These are phyloP conservation scores for Theobroma cacao DNA, from an alignment of 345 rosid species.

Conservation along the genomic window DNA sequence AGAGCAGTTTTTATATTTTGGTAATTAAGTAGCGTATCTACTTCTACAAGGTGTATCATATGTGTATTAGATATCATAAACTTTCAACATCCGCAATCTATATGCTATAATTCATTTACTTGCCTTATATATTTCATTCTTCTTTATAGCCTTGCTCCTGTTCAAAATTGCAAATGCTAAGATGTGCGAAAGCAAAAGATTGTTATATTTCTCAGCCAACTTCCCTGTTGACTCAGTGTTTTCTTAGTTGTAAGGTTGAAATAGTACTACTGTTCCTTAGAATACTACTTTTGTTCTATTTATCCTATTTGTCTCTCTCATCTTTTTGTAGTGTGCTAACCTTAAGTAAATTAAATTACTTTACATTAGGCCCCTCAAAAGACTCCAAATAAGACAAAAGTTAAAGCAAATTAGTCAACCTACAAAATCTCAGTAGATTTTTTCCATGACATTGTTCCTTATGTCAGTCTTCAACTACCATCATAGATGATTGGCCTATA, in stretches of 20 bases:
- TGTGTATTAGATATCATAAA: background rate
- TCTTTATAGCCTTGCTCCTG: background rate
- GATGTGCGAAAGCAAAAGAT: background rate
- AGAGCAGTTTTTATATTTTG: background rate
- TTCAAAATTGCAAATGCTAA: background rate
- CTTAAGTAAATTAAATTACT: background rate
- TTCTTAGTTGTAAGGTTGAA: conserved; percentile 1
- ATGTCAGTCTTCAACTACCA: background rate
- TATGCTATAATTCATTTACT: background rate
- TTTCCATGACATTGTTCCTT: background rate
- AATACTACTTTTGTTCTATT: background rate
- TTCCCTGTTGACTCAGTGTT: background rate
- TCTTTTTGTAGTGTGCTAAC: background rate
- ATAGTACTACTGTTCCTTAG: background rate
- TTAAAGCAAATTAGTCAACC: background rate
- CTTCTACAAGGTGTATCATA: background rate
- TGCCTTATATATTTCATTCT: background rate
- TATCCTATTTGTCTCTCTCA: background rate
- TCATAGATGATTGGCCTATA: background rate
- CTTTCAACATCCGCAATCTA: background rate
- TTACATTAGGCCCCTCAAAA: background rate
- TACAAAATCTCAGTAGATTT: background rate
- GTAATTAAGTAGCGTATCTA: background rate
- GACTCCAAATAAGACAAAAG: background rate
- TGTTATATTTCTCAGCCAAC: background rate